These are phyloP conservation scores for Penicillium angulare DNA, from an alignment of 495 filamentous ascomycete genomes.

Conservation along the genomic window DNA sequence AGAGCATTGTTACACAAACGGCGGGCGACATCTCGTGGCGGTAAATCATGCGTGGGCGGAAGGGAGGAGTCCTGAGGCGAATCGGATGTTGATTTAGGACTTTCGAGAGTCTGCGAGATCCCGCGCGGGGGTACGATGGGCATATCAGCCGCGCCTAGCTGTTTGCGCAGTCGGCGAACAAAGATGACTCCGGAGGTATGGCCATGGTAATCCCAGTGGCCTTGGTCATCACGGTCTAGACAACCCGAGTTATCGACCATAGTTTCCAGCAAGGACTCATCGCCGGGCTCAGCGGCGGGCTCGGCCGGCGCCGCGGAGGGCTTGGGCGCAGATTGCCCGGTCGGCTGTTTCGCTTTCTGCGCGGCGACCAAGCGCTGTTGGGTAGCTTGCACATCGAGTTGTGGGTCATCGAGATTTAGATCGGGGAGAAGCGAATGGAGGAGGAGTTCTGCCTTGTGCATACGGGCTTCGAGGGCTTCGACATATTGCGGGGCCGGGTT, in stretches of 20 bases:
- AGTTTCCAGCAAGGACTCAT: constrained; percentile 81
- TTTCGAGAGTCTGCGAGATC: constrained; percentile 60
- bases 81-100: constrained; percentile 64
- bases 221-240: constrained; percentile 86
- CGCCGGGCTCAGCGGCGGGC: constrained; percentile 33
- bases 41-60: constrained; percentile 65
- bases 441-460: constrained; percentile 81
- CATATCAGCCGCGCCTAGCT: constrained; percentile 64
- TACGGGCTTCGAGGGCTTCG: constrained; percentile 80
- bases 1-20: constrained; percentile 74
- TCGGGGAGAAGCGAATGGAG: constrained; percentile 79
- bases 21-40: constrained; percentile 62
- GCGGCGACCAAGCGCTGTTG: constrained; percentile 40
- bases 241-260: constrained; percentile 92
- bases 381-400: constrained; percentile 66
- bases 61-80: constrained; percentile 54
- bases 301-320: constrained; percentile 3
- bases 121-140: constrained; percentile 32
- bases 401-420: constrained; percentile 79
- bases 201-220: constrained; percentile 93
- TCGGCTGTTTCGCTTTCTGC: constrained; percentile 26
- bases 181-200: constrained; percentile 91
- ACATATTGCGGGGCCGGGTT: constrained; percentile 95
- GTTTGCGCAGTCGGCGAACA: constrained; percentile 77
- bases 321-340: not conserved